Percentiles rank a stretch among this genome's conserved stretches.
Evolutionary conservation across 192 early-diverging fungal genomes (phyloP).

Genomic region (Entomortierella parvispora): DNA sequence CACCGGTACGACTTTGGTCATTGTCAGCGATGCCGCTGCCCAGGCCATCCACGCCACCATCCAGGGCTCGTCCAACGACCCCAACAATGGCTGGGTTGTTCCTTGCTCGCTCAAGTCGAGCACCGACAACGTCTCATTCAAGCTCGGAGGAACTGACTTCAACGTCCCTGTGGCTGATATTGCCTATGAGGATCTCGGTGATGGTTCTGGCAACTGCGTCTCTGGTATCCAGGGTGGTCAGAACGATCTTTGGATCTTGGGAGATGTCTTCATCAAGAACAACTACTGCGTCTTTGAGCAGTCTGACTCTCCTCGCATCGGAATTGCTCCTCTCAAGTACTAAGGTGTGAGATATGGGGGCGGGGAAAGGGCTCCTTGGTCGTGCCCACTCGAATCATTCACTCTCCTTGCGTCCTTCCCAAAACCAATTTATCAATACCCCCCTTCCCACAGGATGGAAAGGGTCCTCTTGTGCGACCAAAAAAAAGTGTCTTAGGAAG

Average conservation of each 20-base stretch:
- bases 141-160: constrained; percentile 31
- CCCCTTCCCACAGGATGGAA: too few species aligned
- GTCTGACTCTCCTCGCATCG: constrained; percentile 55
- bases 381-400: too few species aligned
- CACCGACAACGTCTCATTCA: constrained; percentile 23
- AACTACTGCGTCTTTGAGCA: constrained; percentile 72
- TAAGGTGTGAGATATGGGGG: background rate
- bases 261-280: constrained; percentile 72
- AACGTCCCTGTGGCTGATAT: constrained; percentile 28
- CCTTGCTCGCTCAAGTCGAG: background rate
- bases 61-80: constrained; percentile 6
- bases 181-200: constrained; percentile 15
- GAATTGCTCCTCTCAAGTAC: constrained; percentile 60
- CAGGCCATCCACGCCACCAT: constrained; percentile 58
- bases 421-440: too few species aligned
- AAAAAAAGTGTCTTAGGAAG: too few species aligned
- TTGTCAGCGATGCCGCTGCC: constrained; percentile 63
- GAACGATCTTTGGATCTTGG: constrained; percentile 61
- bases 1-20: constrained; percentile 72
- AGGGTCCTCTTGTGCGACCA: too few species aligned
- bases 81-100: background rate
- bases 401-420: too few species aligned
- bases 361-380: too few species aligned
- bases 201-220: background rate
- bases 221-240: constrained; percentile 24